Evolutionary conservation across 257 asterid genomes (phyloP), one percentile per base, ranked within the genome.

Genomic region (Solanum sejunctum): DNA sequence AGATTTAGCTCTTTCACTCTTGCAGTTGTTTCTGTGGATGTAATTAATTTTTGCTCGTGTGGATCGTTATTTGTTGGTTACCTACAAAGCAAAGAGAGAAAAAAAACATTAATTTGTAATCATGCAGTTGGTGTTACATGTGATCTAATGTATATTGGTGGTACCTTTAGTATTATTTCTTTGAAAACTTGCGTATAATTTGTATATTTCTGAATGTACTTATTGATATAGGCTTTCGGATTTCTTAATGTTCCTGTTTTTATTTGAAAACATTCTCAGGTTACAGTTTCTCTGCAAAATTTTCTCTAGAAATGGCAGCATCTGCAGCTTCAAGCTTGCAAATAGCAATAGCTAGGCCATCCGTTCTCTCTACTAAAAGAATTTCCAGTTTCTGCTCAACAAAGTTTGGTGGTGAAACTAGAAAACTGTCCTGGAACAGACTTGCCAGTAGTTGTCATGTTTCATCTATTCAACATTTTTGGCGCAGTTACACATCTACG

Each of bases 251-350:
- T 51, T 78, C 58, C 47, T 1, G 47, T 52, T 78, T 72, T 43
- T 5, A 52, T 26, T 10, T 47, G 43, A 73, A 73, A 73, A 12
- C 21, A 73, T 47, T 21, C 41, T 47, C 60, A 73, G 41, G 58
- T 45, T 21, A 21, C 58, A 73, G 60, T n/a, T 72, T 15, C 39
- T n/a, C 39, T n/a, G 20, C n/a, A 73, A 21, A 1, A 3, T 26
- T 36, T 26, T 77, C 60, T 78, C 45, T 51, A 78, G 82, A 78
- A 85, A 95, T 95, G 98, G 98, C 98, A 58, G 89, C 88, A 84
- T 63, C 86, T 85, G 96, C 94, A 54, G 91, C 92, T 87, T 91
- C 97, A 77, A 85, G 92, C 90, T 86, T 92, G 88, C 98, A 93
- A 77, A 88, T 89, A 51, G 18, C 92, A 78, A 91, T 89, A 70